phyloP scores from a whole-genome alignment of 2,329 filamentous ascomycete genomes.

The Pseudodiploospora longispora region DNA sequence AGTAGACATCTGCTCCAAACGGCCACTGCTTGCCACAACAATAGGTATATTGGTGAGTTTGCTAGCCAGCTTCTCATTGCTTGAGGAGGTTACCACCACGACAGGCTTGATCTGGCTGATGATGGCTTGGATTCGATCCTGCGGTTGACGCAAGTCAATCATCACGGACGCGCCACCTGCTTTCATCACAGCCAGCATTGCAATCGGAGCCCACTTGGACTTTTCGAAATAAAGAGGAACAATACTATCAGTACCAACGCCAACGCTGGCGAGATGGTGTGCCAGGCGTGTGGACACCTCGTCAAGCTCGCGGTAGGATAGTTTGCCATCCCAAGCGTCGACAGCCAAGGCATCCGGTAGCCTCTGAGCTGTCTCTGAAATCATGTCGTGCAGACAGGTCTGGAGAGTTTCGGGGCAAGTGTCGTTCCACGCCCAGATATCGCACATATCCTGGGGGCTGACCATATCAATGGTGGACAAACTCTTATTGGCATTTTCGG shows the following conservation, averaged over 20 bases:
- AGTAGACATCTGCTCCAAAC: background rate
- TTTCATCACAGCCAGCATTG: slow-evolving; percentile 2
- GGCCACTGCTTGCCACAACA: slow-evolving; percentile 1
- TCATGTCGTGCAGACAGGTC: background rate
- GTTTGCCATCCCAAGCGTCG: slow-evolving; percentile 2
- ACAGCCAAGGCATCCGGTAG: slow-evolving; percentile 1
- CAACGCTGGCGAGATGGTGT: background rate
- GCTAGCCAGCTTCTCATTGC: slow-evolving; percentile 1
- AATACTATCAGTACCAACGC: background rate
- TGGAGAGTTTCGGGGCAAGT: background rate
- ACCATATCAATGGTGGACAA: background rate
- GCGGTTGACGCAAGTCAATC: slow-evolving; percentile 7
- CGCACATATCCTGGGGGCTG: background rate
- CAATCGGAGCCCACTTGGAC: slow-evolving; percentile 2
- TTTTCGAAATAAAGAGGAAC: slow-evolving; percentile 6
- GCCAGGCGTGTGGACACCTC: slow-evolving; percentile 10
- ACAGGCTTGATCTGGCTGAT: slow-evolving; percentile 8
- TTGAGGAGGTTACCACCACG: slow-evolving; percentile 5
- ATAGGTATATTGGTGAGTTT: background rate
- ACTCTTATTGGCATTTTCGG: background rate
- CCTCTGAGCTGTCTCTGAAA: background rate
- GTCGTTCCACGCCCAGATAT: slow-evolving; percentile 1
- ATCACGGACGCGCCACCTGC: slow-evolving; percentile 1
- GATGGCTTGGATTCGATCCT: slow-evolving; percentile 10
- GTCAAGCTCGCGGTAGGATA: slow-evolving; percentile 15